Evolutionary conservation across 1,284 basidiomycete genomes (phyloP).

Genomic region (Ceratobasidium sp.): DNA sequence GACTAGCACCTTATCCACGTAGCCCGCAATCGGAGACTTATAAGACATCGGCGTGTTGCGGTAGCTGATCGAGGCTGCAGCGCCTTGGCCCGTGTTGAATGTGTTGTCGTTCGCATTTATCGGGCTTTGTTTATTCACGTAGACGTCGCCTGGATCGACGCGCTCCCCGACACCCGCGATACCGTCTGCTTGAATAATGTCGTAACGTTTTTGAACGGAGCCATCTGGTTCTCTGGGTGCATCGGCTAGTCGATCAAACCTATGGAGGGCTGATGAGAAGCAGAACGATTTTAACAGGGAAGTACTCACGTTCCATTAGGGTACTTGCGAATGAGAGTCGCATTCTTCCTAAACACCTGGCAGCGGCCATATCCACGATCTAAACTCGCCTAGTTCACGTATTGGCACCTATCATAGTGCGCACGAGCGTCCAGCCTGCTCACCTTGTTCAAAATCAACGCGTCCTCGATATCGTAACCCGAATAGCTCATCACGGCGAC

Average conservation of each 20-base stretch:
- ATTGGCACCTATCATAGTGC: slow-evolving; percentile 25
- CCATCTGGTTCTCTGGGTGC: slow-evolving; percentile 88
- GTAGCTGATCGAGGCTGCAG: slow-evolving; percentile 82
- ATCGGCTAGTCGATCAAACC: slow-evolving; percentile 93
- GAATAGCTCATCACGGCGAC: slow-evolving; percentile 99
- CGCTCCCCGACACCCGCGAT: slow-evolving; percentile 95
- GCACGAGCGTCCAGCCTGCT: slow-evolving; percentile 38
- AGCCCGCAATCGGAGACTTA: slow-evolving; percentile 91
- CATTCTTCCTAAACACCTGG: slow-evolving; percentile 96
- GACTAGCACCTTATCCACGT: slow-evolving; percentile 98
- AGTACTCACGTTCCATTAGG: slow-evolving; percentile 91
- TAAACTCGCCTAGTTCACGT: slow-evolving; percentile 74
- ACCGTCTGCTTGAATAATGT: slow-evolving; percentile 91
- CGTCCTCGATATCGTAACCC: slow-evolving; percentile 99
- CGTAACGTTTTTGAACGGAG: slow-evolving; percentile 81
- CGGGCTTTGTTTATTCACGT: slow-evolving; percentile 97
- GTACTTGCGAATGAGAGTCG: slow-evolving; percentile 94
- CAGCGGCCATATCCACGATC: slow-evolving; percentile 98
- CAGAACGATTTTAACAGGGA: slow-evolving; percentile 25
- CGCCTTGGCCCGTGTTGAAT: slow-evolving; percentile 67
- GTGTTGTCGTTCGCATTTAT: slow-evolving; percentile 80
- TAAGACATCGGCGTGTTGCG: slow-evolving; percentile 91
- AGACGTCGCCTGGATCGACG: slow-evolving; percentile 92
- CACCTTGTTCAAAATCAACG: slow-evolving; percentile 94
- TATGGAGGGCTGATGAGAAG: slow-evolving; percentile 51